phyloP scores from a whole-genome alignment of 1,284 basidiomycete species.

The Taiwanofungus camphoratus region DNA sequence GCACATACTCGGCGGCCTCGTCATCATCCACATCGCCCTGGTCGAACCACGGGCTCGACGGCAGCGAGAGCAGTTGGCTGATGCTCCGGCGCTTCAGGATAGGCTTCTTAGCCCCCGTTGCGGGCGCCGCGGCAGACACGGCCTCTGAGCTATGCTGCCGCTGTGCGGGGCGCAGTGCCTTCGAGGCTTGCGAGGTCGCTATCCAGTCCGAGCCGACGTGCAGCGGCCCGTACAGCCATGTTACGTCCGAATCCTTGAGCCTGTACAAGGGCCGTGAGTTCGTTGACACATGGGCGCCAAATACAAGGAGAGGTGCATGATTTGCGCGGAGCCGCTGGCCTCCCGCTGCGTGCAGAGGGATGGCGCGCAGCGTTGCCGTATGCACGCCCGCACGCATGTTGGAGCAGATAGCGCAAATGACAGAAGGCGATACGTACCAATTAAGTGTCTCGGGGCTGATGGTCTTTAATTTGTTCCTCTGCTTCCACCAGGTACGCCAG shows the following conservation, averaged over 20 bases:
- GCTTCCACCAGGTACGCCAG: slow-evolving; percentile 99
- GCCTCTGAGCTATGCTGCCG: slow-evolving; percentile 26
- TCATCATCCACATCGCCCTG: slow-evolving; percentile 34
- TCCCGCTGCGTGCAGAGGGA: not conserved
- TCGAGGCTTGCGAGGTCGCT: slow-evolving; percentile 32
- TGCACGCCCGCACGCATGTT: slow-evolving; percentile 14
- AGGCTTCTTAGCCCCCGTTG: slow-evolving; percentile 57
- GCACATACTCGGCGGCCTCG: slow-evolving; percentile 24
- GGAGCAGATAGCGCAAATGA: slow-evolving; percentile 13
- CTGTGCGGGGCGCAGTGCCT: slow-evolving; percentile 13
- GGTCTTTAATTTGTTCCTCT: slow-evolving; percentile 94
- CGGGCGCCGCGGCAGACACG: slow-evolving; percentile 31
- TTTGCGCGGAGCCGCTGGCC: slow-evolving; percentile 6
- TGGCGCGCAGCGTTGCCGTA: slow-evolving; percentile 2
- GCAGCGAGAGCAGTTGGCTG: slow-evolving; percentile 76
- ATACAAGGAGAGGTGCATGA: slow-evolving; percentile 6
- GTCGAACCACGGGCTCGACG: slow-evolving; percentile 51
- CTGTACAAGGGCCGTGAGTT: slow-evolving; percentile 38
- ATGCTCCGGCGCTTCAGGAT: slow-evolving; percentile 97
- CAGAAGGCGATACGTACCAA: slow-evolving; percentile 66
- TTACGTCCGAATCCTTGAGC: slow-evolving; percentile 99
- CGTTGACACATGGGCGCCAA: slow-evolving; percentile 3
- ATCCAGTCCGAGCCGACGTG: slow-evolving; percentile 84
- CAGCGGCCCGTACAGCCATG: slow-evolving; percentile 97
- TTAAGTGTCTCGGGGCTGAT: slow-evolving; percentile 96